Conservation (phyloP, 768 basidiomycete genomes). For the Zangia roseola region DNA sequence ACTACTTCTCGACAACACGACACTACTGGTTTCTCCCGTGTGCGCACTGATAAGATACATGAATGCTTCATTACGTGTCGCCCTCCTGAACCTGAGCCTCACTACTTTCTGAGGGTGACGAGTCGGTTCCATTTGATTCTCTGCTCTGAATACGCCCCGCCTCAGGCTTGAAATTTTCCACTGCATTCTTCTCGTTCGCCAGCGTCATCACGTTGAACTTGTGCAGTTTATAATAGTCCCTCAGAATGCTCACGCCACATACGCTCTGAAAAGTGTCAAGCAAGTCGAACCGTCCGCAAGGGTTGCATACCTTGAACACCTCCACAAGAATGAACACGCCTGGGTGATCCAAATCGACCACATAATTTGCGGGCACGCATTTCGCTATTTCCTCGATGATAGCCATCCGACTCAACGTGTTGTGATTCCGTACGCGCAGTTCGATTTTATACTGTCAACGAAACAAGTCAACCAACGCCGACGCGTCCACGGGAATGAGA, state of each 20-base stretch:
- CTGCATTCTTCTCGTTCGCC: constrained; percentile 48
- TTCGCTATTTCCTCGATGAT: constrained; percentile 69
- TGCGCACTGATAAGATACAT: neutral
- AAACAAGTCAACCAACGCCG: neutral
- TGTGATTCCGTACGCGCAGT: constrained; percentile 72
- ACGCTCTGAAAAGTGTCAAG: constrained; percentile 47
- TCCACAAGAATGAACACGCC: constrained; percentile 77
- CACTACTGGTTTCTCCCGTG: neutral
- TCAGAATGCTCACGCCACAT: constrained; percentile 73
- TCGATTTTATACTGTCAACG: constrained; percentile 75
- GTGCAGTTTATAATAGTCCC: constrained; percentile 65
- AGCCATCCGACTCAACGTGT: constrained; percentile 54
- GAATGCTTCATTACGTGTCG: neutral
- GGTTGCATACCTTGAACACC: constrained; percentile 69
- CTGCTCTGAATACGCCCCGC: constrained; percentile 34
- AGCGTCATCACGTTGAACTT: constrained; percentile 83
- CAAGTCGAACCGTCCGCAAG: too few relatives aligned
- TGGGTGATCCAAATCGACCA: constrained; percentile 66
- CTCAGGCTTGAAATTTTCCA: constrained; percentile 33
- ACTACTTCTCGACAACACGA: too few relatives aligned
- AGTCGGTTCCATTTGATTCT: neutral
- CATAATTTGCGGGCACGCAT: constrained; percentile 66
- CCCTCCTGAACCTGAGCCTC: neutral
- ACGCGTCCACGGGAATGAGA: neutral
- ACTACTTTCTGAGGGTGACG: neutral